A percentile compares a stretch with the other conserved stretches of the same genome.
phyloP scores from a whole-genome alignment of 495 filamentous ascomycete genomes.

The Penicillium tannophilum region DNA sequence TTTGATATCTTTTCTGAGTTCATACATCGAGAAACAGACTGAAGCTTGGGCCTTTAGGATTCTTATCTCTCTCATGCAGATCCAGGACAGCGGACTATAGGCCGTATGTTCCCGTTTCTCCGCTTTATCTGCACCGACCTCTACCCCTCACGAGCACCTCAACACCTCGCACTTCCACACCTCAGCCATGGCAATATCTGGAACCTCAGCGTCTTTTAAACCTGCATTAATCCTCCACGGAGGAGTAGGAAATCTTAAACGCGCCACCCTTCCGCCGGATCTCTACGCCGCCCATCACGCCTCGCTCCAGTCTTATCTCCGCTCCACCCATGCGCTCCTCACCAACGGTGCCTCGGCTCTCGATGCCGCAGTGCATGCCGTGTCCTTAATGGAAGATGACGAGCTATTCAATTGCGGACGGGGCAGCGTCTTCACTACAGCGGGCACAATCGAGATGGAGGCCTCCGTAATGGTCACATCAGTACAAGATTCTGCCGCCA shows the following conservation, averaged over 20 bases:
- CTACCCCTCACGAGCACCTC: slow-evolving; percentile 13
- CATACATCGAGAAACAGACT: too few species aligned
- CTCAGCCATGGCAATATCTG: slow-evolving; percentile 11
- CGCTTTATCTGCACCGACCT: slow-evolving; percentile 6
- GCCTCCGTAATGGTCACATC: slow-evolving; percentile 84
- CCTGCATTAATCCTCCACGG: slow-evolving; percentile 85
- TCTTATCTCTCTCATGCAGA: slow-evolving; percentile 1
- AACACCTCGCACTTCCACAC: neutral
- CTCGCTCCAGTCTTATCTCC: slow-evolving; percentile 66
- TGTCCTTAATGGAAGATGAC: slow-evolving; percentile 76
- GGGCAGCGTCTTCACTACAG: slow-evolving; percentile 83
- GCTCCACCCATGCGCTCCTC: slow-evolving; percentile 46
- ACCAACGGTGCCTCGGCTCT: slow-evolving; percentile 56
- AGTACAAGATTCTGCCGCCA: slow-evolving; percentile 12
- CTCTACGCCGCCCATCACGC: slow-evolving; percentile 61
- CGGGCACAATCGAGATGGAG: slow-evolving; percentile 84
- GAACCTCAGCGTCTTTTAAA: slow-evolving; percentile 35
- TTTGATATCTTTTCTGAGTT: neutral
- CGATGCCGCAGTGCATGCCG: slow-evolving; percentile 74
- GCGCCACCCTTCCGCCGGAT: slow-evolving; percentile 61
- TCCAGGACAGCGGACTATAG: neutral
- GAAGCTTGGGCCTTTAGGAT: neutral
- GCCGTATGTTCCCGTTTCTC: neutral
- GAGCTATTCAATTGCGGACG: slow-evolving; percentile 84
- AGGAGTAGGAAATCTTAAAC: slow-evolving; percentile 80